phyloP scores from a whole-genome alignment of 345 rosid species.

The thale cress (Arabidopsis thaliana) region DNA sequence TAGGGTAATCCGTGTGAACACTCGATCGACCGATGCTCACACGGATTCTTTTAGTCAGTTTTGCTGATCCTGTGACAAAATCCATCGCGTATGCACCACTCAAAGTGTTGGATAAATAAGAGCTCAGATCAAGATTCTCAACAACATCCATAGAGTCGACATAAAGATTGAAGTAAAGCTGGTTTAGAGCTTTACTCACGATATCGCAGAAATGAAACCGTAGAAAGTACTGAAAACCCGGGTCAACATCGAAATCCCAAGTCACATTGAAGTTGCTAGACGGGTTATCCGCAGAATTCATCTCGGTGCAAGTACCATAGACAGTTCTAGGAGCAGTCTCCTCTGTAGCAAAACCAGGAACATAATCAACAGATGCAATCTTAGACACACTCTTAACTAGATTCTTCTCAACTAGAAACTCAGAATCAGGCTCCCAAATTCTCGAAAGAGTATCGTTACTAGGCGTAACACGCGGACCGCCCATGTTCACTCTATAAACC shows the following conservation, averaged over 20 bases:
- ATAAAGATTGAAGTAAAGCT: slow-evolving; percentile 77
- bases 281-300: slow-evolving; percentile 63
- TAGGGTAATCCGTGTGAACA: slow-evolving; percentile 41
- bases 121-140: slow-evolving; percentile 59
- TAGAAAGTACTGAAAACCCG: slow-evolving; percentile 71
- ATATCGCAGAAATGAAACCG: slow-evolving; percentile 93
- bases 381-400: slow-evolving; percentile 53
- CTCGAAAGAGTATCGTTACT: slow-evolving; percentile 75
- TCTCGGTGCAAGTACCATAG: slow-evolving; percentile 68
- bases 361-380: slow-evolving; percentile 56
- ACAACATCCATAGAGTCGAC: slow-evolving; percentile 58
- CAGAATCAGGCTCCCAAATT: slow-evolving; percentile 76
- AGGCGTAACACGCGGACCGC: slow-evolving; percentile 62
- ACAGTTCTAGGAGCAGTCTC: slow-evolving; percentile 69
- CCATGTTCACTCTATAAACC: slow-evolving; percentile 85
- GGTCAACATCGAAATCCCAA: slow-evolving; percentile 72
- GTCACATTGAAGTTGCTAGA: slow-evolving; percentile 73
- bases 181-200: slow-evolving; percentile 52
- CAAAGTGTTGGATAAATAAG: slow-evolving; percentile 35
- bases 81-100: slow-evolving; percentile 62
- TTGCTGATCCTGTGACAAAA: slow-evolving; percentile 50
- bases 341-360: slow-evolving; percentile 53
- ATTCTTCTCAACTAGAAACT: slow-evolving; percentile 48
- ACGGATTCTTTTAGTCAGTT: slow-evolving; percentile 49
- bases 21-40: slow-evolving; percentile 62